Evolutionary conservation across 2,329 filamentous ascomycete genomes (phyloP), one percentile per base, ranked within the genome.

Genomic region (Rhytidhysteron rufulum): DNA sequence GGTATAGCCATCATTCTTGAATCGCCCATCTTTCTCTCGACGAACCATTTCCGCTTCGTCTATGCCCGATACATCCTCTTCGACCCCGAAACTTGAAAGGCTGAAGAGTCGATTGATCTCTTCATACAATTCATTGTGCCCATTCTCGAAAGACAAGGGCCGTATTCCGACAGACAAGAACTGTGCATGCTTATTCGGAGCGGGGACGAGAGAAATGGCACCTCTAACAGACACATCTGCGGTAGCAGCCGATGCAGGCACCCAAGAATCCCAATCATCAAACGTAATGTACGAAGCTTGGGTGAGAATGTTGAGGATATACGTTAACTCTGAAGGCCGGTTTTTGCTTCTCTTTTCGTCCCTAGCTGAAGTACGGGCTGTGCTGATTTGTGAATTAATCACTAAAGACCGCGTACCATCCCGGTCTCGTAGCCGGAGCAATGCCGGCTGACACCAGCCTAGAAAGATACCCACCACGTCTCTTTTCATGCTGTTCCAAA

Each of bases 141-240:
- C 76, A 34, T 69, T 66, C 4, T 74, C 70, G 18, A 77, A 68
- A 2, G 69, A 58, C 2, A 94, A 51, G 0, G 89, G 87, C 7
- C 74, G 69, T 6, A 89, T 77, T 0, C 87, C 89, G 19, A 95
- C 65, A 4, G 86, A 87, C 17, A 97, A 77, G 58, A 95, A 95
- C 52, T 97, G 91, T 2, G 80, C 69, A 16, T 78, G 77, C 48
- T 82, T 88, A 1, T 78, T 86, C 1, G 88, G 83, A 15, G 78
- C 78, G 0, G 90, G 87, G 1, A 72, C 64, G 1, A 83, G 70
- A 3, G 82, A 94, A 13, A 96, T 81, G 25, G 80, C 80, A 2
- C 88, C 89, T 43, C 72, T 74, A 19, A 96, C 71, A 1, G 73
- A 74, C 8, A 93, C 55, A 2, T 70, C 69, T 0, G 77, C 70